These are phyloP conservation scores for Isabelozyma pseudorhagii DNA, from an alignment of 805 yeast species.

Conservation along the genomic window DNA sequence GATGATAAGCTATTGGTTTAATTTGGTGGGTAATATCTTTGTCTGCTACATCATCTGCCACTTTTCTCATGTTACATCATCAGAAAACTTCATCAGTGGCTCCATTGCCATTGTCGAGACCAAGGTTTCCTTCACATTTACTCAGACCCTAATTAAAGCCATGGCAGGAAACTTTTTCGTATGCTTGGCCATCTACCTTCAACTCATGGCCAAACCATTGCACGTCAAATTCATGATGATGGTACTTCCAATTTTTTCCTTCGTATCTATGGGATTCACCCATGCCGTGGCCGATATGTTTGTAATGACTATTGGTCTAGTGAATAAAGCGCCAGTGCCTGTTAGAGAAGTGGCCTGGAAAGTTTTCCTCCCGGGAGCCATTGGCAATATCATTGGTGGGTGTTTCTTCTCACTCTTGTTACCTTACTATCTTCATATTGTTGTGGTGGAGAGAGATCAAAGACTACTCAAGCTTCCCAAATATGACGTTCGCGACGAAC, in stretches of 20 bases:
- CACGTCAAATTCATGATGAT: conserved; percentile 71
- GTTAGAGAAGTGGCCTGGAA: conserved; percentile 73
- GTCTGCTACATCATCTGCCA: conserved; percentile 63
- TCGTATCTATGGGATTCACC: conserved; percentile 75
- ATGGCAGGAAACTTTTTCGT: conserved; percentile 79
- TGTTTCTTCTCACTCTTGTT: conserved; percentile 56
- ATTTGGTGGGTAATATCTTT: conserved; percentile 62
- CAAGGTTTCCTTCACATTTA: conserved; percentile 46
- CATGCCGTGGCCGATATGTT: conserved; percentile 86
- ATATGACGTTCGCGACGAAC: conserved; percentile 74
- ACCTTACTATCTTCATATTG: conserved; percentile 72
- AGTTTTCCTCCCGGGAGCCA: conserved; percentile 61
- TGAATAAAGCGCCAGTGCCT: conserved; percentile 61
- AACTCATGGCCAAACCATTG: conserved; percentile 72
- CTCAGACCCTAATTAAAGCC: conserved; percentile 64
- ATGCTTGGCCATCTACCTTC: conserved; percentile 70
- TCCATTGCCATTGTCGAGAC: conserved; percentile 45
- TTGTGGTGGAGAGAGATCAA: conserved; percentile 71
- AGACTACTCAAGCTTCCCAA: conserved; percentile 58
- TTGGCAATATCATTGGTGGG: conserved; percentile 85
- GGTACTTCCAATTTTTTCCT: conserved; percentile 68
- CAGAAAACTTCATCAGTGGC: conserved; percentile 43
- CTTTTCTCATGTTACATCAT: conserved; percentile 47
- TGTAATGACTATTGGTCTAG: conserved; percentile 59
- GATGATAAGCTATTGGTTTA: conserved; percentile 64